A percentile compares a stretch with the other conserved stretches of the same genome.
Conservation (phyloP, 2,329 filamentous ascomycete genomes). For the Fusarium tanahbumbuense region DNA sequence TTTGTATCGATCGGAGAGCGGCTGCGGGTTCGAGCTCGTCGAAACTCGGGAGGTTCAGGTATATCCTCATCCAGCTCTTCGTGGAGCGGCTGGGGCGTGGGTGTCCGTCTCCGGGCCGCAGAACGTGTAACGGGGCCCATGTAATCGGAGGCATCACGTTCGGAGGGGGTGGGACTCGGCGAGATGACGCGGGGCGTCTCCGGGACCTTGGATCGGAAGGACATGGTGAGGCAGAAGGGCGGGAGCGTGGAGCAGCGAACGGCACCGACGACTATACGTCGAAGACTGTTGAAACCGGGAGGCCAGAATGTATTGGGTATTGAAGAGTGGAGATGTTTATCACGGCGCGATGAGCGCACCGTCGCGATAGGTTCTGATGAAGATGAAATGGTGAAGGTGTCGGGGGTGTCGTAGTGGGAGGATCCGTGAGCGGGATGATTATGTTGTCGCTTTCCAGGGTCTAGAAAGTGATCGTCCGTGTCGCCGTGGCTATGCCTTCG, state of each 20-base stretch:
- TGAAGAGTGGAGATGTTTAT: constrained; percentile 60
- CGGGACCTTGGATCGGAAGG: constrained; percentile 69
- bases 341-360: constrained; percentile 60
- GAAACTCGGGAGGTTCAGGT: constrained; percentile 60
- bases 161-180: constrained; percentile 76
- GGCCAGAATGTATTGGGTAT: constrained; percentile 55
- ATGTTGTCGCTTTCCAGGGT: constrained; percentile 43
- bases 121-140: constrained; percentile 83
- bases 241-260: constrained; percentile 68
- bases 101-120: constrained; percentile 67
- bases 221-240: constrained; percentile 68
- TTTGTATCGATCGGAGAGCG: constrained; percentile 72
- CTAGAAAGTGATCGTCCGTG: constrained; percentile 29
- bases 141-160: constrained; percentile 58
- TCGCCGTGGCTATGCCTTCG: constrained; percentile 39
- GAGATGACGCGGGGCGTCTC: constrained; percentile 89
- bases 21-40: constrained; percentile 76
- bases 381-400: constrained; percentile 37
- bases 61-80: constrained; percentile 67
- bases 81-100: constrained; percentile 69
- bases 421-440: constrained; percentile 37
- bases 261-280: constrained; percentile 66
- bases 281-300: constrained; percentile 59
- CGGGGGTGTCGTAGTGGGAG: constrained; percentile 21
- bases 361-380: constrained; percentile 29